Conservation (phyloP, 345 rosid genomes). For the Geranium rotundifolium region DNA sequence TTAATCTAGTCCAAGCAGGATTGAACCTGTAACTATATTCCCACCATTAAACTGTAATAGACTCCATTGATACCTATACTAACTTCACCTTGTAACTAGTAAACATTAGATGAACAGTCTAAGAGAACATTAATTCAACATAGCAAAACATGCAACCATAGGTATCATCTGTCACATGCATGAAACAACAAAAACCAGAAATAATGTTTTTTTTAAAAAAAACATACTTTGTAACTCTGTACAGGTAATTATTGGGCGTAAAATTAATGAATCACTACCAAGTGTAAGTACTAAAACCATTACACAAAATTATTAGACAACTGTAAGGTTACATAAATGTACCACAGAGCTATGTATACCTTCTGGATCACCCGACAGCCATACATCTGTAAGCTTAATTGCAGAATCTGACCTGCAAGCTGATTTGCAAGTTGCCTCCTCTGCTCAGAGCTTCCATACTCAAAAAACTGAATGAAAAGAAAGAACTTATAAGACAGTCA, state of each 20-base stretch:
- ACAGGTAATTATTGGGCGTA: too few relatives aligned
- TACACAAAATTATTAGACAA: not conserved
- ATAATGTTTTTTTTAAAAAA: too few relatives aligned
- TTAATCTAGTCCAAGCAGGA: too few relatives aligned
- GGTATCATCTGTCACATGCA: not conserved
- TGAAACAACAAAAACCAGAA: too few relatives aligned
- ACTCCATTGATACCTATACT: too few relatives aligned
- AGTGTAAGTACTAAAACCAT: not conserved
- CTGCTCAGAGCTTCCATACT: conserved; percentile 77
- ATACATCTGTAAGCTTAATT: conserved; percentile 95
- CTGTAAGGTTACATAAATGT: not conserved
- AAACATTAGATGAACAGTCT: not conserved
- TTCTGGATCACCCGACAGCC: conserved; percentile 99
- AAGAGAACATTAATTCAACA: not conserved
- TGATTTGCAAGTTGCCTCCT: conserved; percentile 84
- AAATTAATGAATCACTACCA: too few relatives aligned
- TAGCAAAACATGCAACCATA: not conserved
- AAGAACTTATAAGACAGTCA: not conserved
- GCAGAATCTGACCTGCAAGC: conserved; percentile 76
- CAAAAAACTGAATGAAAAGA: conserved; percentile 53
- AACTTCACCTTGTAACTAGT: too few relatives aligned
- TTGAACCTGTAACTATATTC: too few relatives aligned
- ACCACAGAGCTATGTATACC: conserved; percentile 25
- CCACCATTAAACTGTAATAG: too few relatives aligned
- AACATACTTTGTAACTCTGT: too few relatives aligned